Conservation (phyloP, 129 eudicot genomes). For the Flaveria trinervia region DNA sequence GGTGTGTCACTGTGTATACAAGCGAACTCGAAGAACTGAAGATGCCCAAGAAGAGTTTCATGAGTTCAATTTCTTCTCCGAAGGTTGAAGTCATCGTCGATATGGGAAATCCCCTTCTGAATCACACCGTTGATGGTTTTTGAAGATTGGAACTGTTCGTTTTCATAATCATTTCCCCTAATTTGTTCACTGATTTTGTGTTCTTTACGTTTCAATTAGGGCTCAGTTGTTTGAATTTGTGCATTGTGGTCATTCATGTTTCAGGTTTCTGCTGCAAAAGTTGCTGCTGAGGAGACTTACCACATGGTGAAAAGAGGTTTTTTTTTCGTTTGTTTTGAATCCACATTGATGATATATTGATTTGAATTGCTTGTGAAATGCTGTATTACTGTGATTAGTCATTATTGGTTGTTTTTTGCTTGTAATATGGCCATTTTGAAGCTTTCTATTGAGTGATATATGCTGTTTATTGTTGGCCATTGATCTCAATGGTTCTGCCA, state of each 20-base stretch:
- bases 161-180: neutral
- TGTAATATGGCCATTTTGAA: too few relatives aligned
- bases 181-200: neutral
- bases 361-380: neutral
- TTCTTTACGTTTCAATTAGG: neutral
- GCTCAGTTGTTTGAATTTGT: neutral
- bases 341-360: neutral
- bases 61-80: constrained; percentile 54
- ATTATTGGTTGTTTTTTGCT: neutral
- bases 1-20: neutral
- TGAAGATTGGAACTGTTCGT: constrained; percentile 83
- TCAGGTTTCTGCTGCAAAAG: constrained; percentile 75
- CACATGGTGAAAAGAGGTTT: constrained; percentile 57
- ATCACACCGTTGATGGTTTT: constrained; percentile 77
- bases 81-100: constrained; percentile 65
- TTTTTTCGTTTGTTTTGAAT: constrained; percentile 11
- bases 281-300: constrained; percentile 70
- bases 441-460: too few relatives aligned
- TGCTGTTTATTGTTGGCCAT: too few relatives aligned
- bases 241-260: constrained; percentile 4
- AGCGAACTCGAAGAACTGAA: constrained; percentile 13
- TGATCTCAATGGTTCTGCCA: neutral
- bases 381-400: too few relatives aligned
- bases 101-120: constrained; percentile 65
- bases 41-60: constrained; percentile 56